Evolutionary conservation across 2,329 filamentous ascomycete species (phyloP), one percentile per base, ranked within the genome.

Genomic region (Ophiosphaerella narmari): DNA sequence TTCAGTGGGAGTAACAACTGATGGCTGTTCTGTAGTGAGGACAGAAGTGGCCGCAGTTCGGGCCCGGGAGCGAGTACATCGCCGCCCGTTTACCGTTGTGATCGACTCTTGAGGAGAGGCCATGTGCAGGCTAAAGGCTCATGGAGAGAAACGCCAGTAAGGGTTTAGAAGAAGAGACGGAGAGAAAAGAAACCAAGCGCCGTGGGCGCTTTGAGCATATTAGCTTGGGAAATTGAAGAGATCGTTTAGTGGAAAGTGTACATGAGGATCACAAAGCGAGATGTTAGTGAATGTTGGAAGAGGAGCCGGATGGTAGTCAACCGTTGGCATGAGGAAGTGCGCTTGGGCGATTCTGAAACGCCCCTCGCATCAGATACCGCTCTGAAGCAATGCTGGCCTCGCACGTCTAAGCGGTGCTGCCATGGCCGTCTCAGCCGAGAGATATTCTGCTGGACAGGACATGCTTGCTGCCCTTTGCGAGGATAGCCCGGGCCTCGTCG

Each of bases 61-160:
- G 52, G 63, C 68, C 39, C 67, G 68, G 47, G 71, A 70, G 53
- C 71, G 69, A 56, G 71, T 74, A 62, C 72, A 74, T 62, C 67
- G 65, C 60, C 65, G 65, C 57, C 72, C 72, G 55, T 50, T 71
- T 55, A 74, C 70, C 48, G 70, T 73, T 48, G 70, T 73, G 43
- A 67, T 69, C 39, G 64, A 66, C 38, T 68, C 65, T 63, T 63
- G 62, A 34, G 71, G 72, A 59, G 69, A 64, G 54, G 72, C 70
- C 72, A 74, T 74, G 18, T 21, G 60, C 66, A 66, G 65, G 58
- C 66, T 52, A 60, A 56, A 54, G 52, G 63, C 52, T 67, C 67
- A 69, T 66, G 59, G 57, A 68, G 62, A 57, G 57, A 62, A 64
- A 63, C 52, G 57, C 60, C 61, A 55, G 49, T 50, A 61, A 60